Conservation (phyloP, 1,284 basidiomycete species). For the Puccinia sorghi region DNA sequence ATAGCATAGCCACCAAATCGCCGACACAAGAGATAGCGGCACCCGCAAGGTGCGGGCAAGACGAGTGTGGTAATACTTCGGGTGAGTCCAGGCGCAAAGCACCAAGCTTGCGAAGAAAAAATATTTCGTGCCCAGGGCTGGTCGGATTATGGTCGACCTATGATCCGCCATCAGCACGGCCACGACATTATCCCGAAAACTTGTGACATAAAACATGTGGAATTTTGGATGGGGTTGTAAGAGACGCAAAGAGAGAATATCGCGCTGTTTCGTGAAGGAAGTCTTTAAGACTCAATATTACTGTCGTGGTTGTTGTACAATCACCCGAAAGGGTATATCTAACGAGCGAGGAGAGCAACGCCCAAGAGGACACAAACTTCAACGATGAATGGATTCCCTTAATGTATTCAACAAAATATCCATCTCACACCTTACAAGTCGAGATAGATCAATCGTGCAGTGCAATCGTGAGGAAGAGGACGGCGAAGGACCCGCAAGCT, state of each 20-base stretch:
- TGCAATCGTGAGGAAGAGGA: constrained; percentile 8
- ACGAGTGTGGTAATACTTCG: constrained; percentile 21
- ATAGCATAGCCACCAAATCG: constrained; percentile 25
- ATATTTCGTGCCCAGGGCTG: not conserved
- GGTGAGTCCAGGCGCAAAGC: constrained; percentile 39
- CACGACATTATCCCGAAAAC: not conserved
- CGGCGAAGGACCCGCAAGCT: not conserved
- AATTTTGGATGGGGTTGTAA: not conserved
- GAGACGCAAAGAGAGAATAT: not conserved
- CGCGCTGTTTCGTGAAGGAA: not conserved
- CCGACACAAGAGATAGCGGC: constrained; percentile 8
- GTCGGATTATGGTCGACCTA: not conserved
- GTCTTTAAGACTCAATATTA: not conserved
- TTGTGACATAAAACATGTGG: not conserved
- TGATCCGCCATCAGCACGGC: not conserved
- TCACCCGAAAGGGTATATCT: not conserved
- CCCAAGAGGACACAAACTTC: not conserved
- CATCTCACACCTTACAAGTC: constrained; percentile 1
- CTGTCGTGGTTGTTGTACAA: not conserved
- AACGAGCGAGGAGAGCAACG: not conserved
- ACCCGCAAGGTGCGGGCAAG: not conserved
- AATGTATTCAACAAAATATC: not conserved
- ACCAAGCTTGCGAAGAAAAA: constrained; percentile 20
- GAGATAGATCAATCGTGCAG: too few species aligned
- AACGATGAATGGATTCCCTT: not conserved